Evolutionary conservation across 192 early-diverging fungal genomes (phyloP), one percentile per base, ranked within the genome.

Genomic region (Fimicolochytrium jonesii): DNA sequence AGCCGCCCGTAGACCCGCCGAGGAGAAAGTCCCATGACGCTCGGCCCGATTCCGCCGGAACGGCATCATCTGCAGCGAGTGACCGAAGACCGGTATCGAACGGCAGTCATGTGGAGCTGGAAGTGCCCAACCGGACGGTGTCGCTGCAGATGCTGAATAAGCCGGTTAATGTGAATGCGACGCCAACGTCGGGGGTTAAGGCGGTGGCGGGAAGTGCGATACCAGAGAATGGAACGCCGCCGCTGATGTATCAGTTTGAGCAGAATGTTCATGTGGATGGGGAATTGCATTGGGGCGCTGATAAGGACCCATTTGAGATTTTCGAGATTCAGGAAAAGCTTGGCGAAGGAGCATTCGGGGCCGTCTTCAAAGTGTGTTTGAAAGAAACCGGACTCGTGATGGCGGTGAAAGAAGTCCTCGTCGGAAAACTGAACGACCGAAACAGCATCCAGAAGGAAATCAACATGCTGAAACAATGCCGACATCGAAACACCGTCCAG

Each of bases 401-500:
- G 23, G 76, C 76, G 7, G 56, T 79, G 22, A 79, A 80, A 50
- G 64, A 78, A 45, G 39, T 62, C n/a, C 62, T 78, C 41, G 46
- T 57, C 30, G 48, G 80, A 7, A 47, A 47, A n/a, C 13, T 55
- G 58, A 56, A 58, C 32, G 59, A 79, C 25, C 52, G 64, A 7
- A 50, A 31, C 4, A 44, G 52, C 48, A 80, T 78, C 31, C 33
- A 70, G 25, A 71, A 72, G 20, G 79, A 81, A 51, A 81, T 81
- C 52, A 50, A 73, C 25, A 43, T 71, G 23, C 54, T 81, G 52
- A 55, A 56, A 26, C 59, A 75, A 55, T 73, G 59, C 26, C 18
- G 44, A 18, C 77, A 81, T 50, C 35, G 39, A 10, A 81, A 81
- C 49, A 76, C 67, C 31, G 79, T 81, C 0, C 74, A 82, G 20